Evolutionary conservation across 805 yeast species (phyloP), one percentile per base, ranked within the genome.

Genomic region (Ogataea wickerhamii): DNA sequence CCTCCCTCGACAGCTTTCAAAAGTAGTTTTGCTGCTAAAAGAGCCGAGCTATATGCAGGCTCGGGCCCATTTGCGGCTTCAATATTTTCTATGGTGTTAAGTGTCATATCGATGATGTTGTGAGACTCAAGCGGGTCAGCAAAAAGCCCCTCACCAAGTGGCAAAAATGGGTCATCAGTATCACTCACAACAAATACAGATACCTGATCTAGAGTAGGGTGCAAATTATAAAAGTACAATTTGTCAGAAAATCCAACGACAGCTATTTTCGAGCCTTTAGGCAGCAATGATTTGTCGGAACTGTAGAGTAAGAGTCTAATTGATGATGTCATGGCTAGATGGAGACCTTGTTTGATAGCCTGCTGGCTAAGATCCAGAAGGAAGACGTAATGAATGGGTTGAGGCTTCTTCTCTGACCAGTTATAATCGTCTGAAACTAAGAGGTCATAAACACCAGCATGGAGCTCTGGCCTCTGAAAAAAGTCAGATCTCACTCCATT

Each of bases 401-500:
- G 51, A 6, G 59, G 55, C 3, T 47, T 52, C 4, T 56, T 58
- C 6, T 64, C 68, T 24, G 71, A 64, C 19, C 70, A 64, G 60
- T 85, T 80, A 60, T 87, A 91, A 30, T 73, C 77, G 12, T 68
- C 61, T 2, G 96, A 95, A 3, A 87, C 96, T 5, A 79, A 58
- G 44, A 86, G 75, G 51, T 93, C 99, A 45, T 87, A 88, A 10
- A 88, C 85, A 12, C 98, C 97, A 31, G 68, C 73, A 44, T 74
- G 77, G 34, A 91, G 67, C 53, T 91, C 98, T 0, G 95, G 89
- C 34, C 88, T 71, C 29, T 67, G 64, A 24, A 61, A 64, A 47
- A 74, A 68, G 61, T 87, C 95, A 7, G 74, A 60, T 49, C 95
- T 70, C 36, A 74, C 69, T 17, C 82, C 83, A 18, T 73, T 67